Evolutionary conservation across 257 asterid species (phyloP).

Genomic region (Linaria vulgaris): DNA sequence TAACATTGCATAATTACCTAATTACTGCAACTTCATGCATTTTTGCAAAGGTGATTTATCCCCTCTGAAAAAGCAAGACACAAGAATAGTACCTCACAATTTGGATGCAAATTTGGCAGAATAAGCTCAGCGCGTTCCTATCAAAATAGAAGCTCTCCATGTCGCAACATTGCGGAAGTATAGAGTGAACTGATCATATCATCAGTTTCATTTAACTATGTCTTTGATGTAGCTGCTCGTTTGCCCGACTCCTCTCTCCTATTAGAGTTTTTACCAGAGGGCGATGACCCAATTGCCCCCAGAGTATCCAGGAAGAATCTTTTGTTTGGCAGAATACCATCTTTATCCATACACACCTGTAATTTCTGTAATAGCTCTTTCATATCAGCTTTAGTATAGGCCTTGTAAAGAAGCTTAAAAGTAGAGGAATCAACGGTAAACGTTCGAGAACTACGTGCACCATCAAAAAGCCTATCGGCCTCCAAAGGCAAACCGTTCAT

Average conservation of each 20-base stretch:
- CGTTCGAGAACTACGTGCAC: slow-evolving; percentile 34
- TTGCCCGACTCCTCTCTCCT: slow-evolving; percentile 27
- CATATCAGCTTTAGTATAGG: slow-evolving; percentile 81
- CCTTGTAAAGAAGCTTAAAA: slow-evolving; percentile 81
- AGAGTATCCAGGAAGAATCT: slow-evolving; percentile 84
- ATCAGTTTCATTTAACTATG: slow-evolving; percentile 23
- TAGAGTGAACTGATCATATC: not conserved
- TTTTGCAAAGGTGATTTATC: too few relatives aligned
- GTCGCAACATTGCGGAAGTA: too few relatives aligned
- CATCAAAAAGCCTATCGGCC: slow-evolving; percentile 70
- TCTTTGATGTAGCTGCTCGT: slow-evolving; percentile 26
- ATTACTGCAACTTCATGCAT: too few relatives aligned
- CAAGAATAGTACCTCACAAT: too few relatives aligned
- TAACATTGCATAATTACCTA: too few relatives aligned
- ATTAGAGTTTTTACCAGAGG: slow-evolving; percentile 36
- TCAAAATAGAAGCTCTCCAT: too few relatives aligned
- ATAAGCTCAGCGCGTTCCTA: too few relatives aligned
- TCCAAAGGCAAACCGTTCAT: slow-evolving; percentile 73
- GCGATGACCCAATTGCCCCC: slow-evolving; percentile 63
- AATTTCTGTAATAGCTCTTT: slow-evolving; percentile 63
- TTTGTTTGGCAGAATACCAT: slow-evolving; percentile 83
- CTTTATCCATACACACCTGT: slow-evolving; percentile 66
- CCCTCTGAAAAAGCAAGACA: too few relatives aligned
- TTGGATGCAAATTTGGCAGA: too few relatives aligned
- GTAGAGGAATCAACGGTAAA: slow-evolving; percentile 66